These are phyloP conservation scores for Bipolaris oryzae DNA, from an alignment of 2,329 filamentous ascomycete genomes.

Conservation along the genomic window DNA sequence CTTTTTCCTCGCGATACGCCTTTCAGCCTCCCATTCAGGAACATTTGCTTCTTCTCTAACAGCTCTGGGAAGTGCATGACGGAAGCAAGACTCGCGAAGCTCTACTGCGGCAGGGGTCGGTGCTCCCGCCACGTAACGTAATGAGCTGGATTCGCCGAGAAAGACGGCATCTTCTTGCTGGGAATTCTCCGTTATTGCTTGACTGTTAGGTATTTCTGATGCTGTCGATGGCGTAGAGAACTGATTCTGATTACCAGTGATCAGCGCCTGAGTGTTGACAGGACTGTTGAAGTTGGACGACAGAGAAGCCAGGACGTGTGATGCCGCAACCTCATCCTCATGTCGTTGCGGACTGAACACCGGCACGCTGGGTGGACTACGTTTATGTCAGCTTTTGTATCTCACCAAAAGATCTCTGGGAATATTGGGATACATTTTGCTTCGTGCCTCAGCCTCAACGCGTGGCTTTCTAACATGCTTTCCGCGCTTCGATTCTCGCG, in stretches of 20 bases:
- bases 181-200: constrained; percentile 22
- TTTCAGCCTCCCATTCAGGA: constrained; percentile 45
- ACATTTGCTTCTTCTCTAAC: constrained; percentile 44
- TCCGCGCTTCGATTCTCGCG: constrained; percentile 52
- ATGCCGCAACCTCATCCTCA: constrained; percentile 39
- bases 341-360: constrained; percentile 26
- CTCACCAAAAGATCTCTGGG: too few relatives aligned
- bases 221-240: constrained; percentile 20
- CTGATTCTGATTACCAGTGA: constrained; percentile 17
- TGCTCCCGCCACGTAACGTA: constrained; percentile 55
- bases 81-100: constrained; percentile 22
- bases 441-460: constrained; percentile 24
- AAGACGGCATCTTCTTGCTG: constrained; percentile 46
- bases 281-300: constrained; percentile 36
- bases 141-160: constrained; percentile 56
- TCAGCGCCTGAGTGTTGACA: constrained; percentile 18
- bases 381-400: background rate
- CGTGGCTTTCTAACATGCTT: constrained; percentile 46
- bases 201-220: constrained; percentile 15
- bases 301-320: constrained; percentile 37
- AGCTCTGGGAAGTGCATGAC: constrained; percentile 44
- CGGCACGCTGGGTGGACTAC: constrained; percentile 2
- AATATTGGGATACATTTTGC: constrained; percentile 21
- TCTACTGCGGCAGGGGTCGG: constrained; percentile 40
- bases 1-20: constrained; percentile 45